Base-by-base conservation (phyloP, 257 asterid species). In the Eucommia ulmoides region DNA sequence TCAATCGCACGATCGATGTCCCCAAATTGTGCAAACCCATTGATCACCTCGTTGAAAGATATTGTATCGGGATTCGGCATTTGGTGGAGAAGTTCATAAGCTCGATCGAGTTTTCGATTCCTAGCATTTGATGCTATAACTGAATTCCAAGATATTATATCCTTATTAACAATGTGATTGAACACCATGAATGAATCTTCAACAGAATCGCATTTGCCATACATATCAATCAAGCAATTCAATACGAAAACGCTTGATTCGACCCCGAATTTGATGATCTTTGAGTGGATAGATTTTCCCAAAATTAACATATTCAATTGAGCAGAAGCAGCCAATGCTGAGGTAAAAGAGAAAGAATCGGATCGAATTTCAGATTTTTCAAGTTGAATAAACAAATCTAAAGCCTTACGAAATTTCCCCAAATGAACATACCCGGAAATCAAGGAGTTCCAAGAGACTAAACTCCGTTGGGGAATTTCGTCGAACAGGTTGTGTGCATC, bases 371-470 rank as follows among this genome's bases (percentile, higher is more conserved):
- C 57, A 12, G 91, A 82, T 4, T 29, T 82, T 60, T 82, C 91
- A 42, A 84, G 56, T 45, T 65, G 69, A 48, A 49, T 45, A 42
- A 76, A 88, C 70, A 78, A 47, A 22, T 60, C 44, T 61, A 88
- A 45, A 11, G 83, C 91, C 54, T 75, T 70, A 12, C 60, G 44
- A 24, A 67, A 80, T 67, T 66, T 58, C 70, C 96, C 94, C 23
- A 76, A 74, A 50, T 55, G 81, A 22, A 75, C 85, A 62, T 68
- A 67, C 41, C 94, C 94, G 23, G 96, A 77, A 62, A 89, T 82
- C 64, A 89, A 62, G 21, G 94, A 66, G 67, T 84, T 84, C 94
- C 97, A 84, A 59, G 93, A 74, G 65, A 76, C 94, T 20, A 89
- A 59, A 71, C 58, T 77, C 49, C 73, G 84, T 51, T 82, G 72